Conservation (phyloP, 352 stramenopile species). For the Phytophthora hybrid region DNA sequence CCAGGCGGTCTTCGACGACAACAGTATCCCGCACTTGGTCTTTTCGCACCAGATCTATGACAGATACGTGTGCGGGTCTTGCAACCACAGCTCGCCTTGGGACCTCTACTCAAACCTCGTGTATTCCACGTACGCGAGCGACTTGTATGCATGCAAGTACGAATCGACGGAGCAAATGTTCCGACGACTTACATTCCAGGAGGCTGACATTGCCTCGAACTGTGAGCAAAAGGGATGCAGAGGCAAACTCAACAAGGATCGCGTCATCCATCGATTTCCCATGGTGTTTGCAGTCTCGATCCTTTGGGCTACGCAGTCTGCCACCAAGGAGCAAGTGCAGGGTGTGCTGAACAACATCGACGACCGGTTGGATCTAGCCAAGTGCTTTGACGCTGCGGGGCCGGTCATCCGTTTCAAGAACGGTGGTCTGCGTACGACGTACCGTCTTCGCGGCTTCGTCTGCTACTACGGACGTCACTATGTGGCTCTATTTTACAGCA, state of each 20-base stretch:
- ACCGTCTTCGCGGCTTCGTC: conserved; percentile 82
- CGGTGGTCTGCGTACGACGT: conserved; percentile 76
- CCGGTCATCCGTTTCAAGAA: conserved; percentile 78
- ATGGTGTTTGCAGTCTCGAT: conserved; percentile 90
- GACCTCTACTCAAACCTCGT: conserved; percentile 88
- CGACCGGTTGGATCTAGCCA: conserved; percentile 76
- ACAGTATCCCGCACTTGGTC: conserved; percentile 88
- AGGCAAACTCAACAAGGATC: conserved; percentile 77
- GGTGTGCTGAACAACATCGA: conserved; percentile 70
- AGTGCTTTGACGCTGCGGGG: conserved; percentile 75
- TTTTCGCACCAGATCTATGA: conserved; percentile 91
- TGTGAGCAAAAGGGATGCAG: conserved; percentile 67
- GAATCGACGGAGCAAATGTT: conserved; percentile 82
- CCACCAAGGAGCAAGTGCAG: conserved; percentile 81
- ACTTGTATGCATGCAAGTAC: conserved; percentile 68
- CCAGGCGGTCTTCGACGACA: conserved; percentile 81
- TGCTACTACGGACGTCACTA: conserved; percentile 90
- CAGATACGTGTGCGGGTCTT: conserved; percentile 72
- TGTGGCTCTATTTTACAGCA: conserved; percentile 87
- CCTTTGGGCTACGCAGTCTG: conserved; percentile 77
- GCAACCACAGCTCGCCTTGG: conserved; percentile 70
- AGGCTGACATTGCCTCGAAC: conserved; percentile 58
- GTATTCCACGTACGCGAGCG: conserved; percentile 84
- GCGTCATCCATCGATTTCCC: conserved; percentile 84
- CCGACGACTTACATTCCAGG: conserved; percentile 62